Conservation (phyloP, 2,329 filamentous ascomycete genomes). For the Exophiala aquamarina region DNA sequence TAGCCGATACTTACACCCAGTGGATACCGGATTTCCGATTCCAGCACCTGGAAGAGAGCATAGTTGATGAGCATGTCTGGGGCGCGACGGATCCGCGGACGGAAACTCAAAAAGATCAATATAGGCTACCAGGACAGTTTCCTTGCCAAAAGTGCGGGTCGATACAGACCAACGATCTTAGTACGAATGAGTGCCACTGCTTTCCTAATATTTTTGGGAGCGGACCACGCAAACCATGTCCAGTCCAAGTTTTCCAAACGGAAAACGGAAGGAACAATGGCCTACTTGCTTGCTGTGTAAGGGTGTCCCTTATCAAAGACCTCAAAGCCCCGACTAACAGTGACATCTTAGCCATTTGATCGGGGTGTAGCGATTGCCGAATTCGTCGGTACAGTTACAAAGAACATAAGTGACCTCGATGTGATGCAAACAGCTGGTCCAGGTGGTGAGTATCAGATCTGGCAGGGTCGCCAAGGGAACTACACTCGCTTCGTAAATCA, state of each 20-base stretch:
- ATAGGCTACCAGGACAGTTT: too few relatives aligned
- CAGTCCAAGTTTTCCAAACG: conserved; percentile 56
- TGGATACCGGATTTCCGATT: conserved; percentile 50
- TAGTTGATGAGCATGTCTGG: conserved; percentile 7
- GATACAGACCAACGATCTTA: neutral
- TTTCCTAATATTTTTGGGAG: conserved; percentile 54
- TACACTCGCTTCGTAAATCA: conserved; percentile 61
- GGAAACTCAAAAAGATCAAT: conserved; percentile 2
- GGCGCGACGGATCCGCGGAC: conserved; percentile 9
- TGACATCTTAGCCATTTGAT: too few relatives aligned
- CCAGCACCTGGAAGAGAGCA: conserved; percentile 39
- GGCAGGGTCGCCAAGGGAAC: conserved; percentile 57
- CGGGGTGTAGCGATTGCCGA: conserved; percentile 55
- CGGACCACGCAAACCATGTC: conserved; percentile 40
- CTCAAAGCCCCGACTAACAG: too few relatives aligned
- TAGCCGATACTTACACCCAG: conserved; percentile 48
- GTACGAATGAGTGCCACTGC: conserved; percentile 52
- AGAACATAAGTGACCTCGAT: conserved; percentile 52
- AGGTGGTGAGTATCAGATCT: conserved; percentile 52
- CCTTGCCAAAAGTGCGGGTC: conserved; percentile 8
- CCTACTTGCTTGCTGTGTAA: conserved; percentile 38
- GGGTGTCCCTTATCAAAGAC: too few relatives aligned
- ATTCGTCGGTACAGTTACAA: conserved; percentile 57
- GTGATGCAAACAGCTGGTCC: conserved; percentile 54
- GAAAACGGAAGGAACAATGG: conserved; percentile 57